Percentiles rank a stretch among this genome's conserved stretches.
Conservation (phyloP, 2,329 filamentous ascomycete genomes). For the Cylindrodendrum hubeiense region DNA sequence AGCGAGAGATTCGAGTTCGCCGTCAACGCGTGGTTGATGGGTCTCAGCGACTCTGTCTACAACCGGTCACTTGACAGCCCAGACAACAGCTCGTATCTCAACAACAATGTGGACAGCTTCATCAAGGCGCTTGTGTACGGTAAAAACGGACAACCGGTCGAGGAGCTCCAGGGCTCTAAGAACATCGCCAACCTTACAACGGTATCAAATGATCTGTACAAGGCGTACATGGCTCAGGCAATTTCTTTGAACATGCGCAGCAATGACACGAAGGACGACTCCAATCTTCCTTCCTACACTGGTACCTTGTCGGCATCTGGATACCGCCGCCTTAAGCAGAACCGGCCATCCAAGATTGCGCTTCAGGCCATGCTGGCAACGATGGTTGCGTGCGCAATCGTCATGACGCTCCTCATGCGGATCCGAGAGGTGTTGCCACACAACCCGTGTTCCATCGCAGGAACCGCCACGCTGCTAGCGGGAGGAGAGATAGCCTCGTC, state of each 20-base stretch:
- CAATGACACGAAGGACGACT: constrained; percentile 11
- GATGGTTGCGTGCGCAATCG: constrained; percentile 43
- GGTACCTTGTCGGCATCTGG: constrained; percentile 23
- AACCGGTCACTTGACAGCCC: constrained; percentile 32
- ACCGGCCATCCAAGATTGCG: constrained; percentile 42
- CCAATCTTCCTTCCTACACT: constrained; percentile 21
- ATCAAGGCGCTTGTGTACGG: constrained; percentile 32
- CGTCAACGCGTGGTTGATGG: constrained; percentile 37
- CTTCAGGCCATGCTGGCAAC: constrained; percentile 46
- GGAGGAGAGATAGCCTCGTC: constrained; percentile 42
- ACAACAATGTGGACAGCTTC: constrained; percentile 37
- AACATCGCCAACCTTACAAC: constrained; percentile 32
- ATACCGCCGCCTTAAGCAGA: constrained; percentile 40
- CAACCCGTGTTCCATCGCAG: constrained; percentile 46
- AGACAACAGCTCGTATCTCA: constrained; percentile 15
- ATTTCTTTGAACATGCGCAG: constrained; percentile 43
- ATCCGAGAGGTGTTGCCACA: constrained; percentile 43
- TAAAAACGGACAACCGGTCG: constrained; percentile 23
- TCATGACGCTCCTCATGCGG: constrained; percentile 38
- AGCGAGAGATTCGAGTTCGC: constrained; percentile 35
- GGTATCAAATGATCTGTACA: constrained; percentile 36
- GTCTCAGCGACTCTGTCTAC: constrained; percentile 30
- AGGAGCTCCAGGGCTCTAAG: constrained; percentile 26
- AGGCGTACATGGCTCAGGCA: constrained; percentile 43
- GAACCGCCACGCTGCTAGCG: constrained; percentile 43